phyloP scores from a whole-genome alignment of 73 alveolate genomes.

The Tetrahymena borealis region DNA sequence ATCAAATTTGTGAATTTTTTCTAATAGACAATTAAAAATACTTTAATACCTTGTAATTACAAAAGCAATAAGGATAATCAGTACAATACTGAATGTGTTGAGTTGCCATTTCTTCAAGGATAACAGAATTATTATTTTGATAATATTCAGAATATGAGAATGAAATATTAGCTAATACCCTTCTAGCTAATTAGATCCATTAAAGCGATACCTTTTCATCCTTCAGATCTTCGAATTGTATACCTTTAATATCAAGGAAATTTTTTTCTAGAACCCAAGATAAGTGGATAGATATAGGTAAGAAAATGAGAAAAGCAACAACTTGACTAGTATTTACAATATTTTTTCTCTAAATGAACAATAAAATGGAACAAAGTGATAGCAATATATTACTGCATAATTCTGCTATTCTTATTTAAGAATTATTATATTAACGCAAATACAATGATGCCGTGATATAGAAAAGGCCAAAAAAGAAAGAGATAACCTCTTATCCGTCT shows the following conservation, averaged over 20 bases:
- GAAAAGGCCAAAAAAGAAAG: neutral
- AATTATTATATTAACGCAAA: neutral
- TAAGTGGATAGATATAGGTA: neutral
- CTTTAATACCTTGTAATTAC: neutral
- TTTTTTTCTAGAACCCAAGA: neutral
- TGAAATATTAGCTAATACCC: neutral
- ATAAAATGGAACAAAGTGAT: neutral
- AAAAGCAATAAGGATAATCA: neutral
- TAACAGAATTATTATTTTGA: neutral
- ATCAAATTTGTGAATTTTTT: neutral
- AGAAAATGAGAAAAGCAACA: neutral
- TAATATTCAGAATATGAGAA: neutral
- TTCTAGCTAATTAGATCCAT: neutral
- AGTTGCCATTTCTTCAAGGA: neutral
- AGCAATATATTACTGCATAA: neutral
- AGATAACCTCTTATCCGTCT: neutral
- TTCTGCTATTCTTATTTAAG: neutral
- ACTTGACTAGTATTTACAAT: neutral
- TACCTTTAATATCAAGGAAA: neutral
- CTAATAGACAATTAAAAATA: neutral
- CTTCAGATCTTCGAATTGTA: neutral
- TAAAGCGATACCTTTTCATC: neutral
- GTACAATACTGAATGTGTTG: neutral
- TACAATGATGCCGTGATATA: neutral
- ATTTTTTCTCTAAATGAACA: neutral